Evolutionary conservation across 2,329 filamentous ascomycete genomes (phyloP).

Genomic region (Aureobasidium sp.): DNA sequence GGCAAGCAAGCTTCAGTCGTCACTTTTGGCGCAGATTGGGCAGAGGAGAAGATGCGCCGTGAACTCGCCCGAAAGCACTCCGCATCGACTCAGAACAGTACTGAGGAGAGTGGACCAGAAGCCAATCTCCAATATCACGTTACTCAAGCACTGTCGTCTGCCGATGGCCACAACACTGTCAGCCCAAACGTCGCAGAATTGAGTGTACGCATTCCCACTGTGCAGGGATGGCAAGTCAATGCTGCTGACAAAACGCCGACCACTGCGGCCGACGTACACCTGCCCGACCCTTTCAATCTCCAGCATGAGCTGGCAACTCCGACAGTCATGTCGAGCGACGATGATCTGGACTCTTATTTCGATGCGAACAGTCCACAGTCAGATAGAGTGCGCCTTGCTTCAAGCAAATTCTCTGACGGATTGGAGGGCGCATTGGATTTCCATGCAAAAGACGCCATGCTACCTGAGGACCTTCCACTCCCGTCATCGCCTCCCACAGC

Average conservation of each 20-base stretch:
- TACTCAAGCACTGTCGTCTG: not conserved
- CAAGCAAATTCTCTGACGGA: not conserved
- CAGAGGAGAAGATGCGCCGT: constrained; percentile 43
- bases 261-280: not conserved
- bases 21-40: constrained; percentile 89
- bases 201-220: not conserved
- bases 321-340: constrained; percentile 4
- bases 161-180: not conserved
- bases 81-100: not conserved
- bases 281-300: not conserved
- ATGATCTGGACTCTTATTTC: constrained; percentile 14
- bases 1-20: constrained; percentile 97
- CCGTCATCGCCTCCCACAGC: constrained; percentile 8
- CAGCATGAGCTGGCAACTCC: not conserved
- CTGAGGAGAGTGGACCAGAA: constrained; percentile 11
- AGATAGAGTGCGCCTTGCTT: not conserved
- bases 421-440: not conserved
- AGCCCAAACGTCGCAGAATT: not conserved
- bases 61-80: constrained; percentile 19
- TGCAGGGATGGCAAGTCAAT: constrained; percentile 1
- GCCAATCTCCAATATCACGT: constrained; percentile 10
- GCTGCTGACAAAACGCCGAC: constrained; percentile 2
- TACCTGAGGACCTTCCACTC: constrained; percentile 7
- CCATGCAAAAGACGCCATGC: not conserved
- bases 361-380: constrained; percentile 7